phyloP scores from a whole-genome alignment of 192 early-diverging fungal genomes.

The Coemansia furcata region DNA sequence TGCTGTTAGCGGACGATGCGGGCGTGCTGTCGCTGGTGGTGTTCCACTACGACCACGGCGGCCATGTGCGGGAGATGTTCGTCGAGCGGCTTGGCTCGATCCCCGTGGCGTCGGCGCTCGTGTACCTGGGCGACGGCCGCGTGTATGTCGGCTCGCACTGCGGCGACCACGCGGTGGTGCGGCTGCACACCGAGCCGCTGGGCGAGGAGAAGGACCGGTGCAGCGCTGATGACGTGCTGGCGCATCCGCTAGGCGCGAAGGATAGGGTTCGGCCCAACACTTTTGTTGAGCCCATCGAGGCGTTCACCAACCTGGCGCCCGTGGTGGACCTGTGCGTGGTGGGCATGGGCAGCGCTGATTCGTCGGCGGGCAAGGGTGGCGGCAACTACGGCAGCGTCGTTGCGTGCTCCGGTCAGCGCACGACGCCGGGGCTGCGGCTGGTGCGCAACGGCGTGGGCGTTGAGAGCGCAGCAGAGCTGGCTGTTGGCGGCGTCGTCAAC shows the following conservation, averaged over 20 bases:
- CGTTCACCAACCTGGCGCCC: constrained; percentile 76
- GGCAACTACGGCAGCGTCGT: constrained; percentile 64
- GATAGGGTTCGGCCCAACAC: constrained; percentile 19
- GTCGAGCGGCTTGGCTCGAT: constrained; percentile 52
- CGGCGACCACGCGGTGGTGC: constrained; percentile 79
- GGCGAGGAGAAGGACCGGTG: not conserved
- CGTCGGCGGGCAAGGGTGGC: constrained; percentile 52
- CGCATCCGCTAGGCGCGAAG: not conserved
- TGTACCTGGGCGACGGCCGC: constrained; percentile 65
- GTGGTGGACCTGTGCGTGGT: constrained; percentile 84
- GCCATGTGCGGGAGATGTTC: constrained; percentile 37
- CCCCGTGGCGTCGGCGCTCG: constrained; percentile 60
- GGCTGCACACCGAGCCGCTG: constrained; percentile 56
- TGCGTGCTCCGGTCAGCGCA: constrained; percentile 77
- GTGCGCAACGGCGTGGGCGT: constrained; percentile 90
- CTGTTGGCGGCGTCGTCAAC: constrained; percentile 64
- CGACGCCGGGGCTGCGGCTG: constrained; percentile 73
- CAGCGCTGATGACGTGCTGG: not conserved
- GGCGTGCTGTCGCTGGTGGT: constrained; percentile 65
- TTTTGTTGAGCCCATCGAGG: constrained; percentile 60
- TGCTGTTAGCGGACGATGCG: constrained; percentile 67
- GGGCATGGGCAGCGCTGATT: constrained; percentile 56
- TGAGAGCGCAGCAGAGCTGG: constrained; percentile 57
- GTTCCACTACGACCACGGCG: constrained; percentile 29
- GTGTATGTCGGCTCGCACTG: constrained; percentile 83